Base-by-base conservation (phyloP, 2,329 filamentous ascomycete species). In the Stagonosporopsis vannaccii region DNA sequence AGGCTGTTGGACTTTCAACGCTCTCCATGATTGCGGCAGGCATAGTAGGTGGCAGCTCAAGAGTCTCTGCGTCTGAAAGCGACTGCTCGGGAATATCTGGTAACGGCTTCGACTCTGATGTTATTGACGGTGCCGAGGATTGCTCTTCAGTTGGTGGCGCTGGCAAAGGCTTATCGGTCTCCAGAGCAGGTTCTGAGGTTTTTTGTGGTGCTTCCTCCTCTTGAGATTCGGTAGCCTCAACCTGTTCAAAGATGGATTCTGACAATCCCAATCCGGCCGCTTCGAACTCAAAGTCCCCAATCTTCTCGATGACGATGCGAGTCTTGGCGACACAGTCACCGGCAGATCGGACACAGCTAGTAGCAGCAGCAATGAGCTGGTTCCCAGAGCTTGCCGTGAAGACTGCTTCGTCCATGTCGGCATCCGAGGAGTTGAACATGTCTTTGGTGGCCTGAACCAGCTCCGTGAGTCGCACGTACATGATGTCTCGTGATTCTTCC, bases 251-350 rank as follows among this genome's bases (percentile, higher is more conserved):
- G 6, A 78, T 70, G 2, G 64, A 59, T 19, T 75, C 68, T 4
- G 72, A 69, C 9, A 90, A 61, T 69, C 76, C 60, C 35, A 77
- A 61, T 69, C 76, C 60, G 17, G 78, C 78, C 3, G 56, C 57
- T 41, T 68, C 86, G 63, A 93, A 87, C 74, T 97, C 92, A 63
- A 97, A 96, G 74, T 97, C 93, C 19, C 93, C 92, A 61, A 95
- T 92, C 58, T 90, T 85, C 76, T 97, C 92, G 55, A 99, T 89
- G 40, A 96, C 87, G 72, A 86, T 84, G 68, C 92, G 92, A 11
- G 93, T 90, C 77, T 93, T 94, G 6, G 90, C 88, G 19, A 97
- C 90, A 75, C 94, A 97, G 66, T 97, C 92, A 36, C 94, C 94
- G 40, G 93, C 92, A 20, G 91, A 90, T 65, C 92, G 89, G 23